Percentiles rank a stretch among this genome's conserved stretches.
phyloP scores from a whole-genome alignment of 1,284 basidiomycete genomes.

The Apiotrichum veenhuisii region DNA sequence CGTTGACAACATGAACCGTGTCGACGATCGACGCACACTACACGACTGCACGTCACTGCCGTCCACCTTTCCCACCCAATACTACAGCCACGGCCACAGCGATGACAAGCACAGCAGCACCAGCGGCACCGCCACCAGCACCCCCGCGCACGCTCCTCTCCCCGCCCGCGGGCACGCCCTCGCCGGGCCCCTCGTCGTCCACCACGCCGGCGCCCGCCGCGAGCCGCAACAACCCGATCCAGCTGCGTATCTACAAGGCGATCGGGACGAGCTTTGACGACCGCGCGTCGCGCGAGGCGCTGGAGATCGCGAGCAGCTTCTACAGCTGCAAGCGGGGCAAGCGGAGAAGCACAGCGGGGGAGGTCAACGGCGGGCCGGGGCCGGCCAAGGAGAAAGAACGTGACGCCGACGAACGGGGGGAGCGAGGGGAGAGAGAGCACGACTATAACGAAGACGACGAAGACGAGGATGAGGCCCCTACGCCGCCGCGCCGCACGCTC shows the following conservation, averaged over 20 bases:
- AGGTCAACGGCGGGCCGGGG: too few species aligned
- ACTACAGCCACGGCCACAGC: not conserved
- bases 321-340: slow-evolving; percentile 56
- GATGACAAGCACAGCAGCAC: too few species aligned
- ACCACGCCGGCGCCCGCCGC: slow-evolving; percentile 29
- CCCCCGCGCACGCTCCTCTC: not conserved
- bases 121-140: not conserved
- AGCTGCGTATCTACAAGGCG: slow-evolving; percentile 80
- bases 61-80: not conserved
- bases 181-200: not conserved
- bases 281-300: slow-evolving; percentile 69
- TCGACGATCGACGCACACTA: not conserved
- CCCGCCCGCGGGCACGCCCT: slow-evolving; percentile 5
- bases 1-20: too few species aligned
- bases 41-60: too few species aligned
- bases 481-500: slow-evolving; percentile 36
- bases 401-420: too few species aligned
- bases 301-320: slow-evolving; percentile 74
- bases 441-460: too few species aligned
- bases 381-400: too few species aligned
- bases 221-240: slow-evolving; percentile 58
- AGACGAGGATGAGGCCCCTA: slow-evolving; percentile 3
- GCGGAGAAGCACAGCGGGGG: too few species aligned
- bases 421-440: too few species aligned
- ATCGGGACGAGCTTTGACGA: slow-evolving; percentile 76